These are phyloP conservation scores for Otatea glauca DNA, from an alignment of 176 grass and related monocot genomes.

Conservation along the genomic window DNA sequence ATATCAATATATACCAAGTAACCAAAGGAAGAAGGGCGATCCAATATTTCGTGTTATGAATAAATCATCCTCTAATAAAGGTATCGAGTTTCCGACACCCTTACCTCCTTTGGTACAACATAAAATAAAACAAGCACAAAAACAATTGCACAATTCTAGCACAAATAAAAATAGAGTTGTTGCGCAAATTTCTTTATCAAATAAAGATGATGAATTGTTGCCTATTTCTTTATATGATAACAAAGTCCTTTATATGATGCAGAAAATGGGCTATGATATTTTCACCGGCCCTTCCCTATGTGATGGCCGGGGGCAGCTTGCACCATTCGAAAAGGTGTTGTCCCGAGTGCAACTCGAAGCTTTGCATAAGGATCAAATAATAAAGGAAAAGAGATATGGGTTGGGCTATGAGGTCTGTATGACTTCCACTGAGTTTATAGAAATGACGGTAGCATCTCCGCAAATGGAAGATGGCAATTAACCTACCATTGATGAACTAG, in stretches of 20 bases:
- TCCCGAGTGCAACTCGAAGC: neutral
- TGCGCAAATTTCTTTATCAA: too few relatives aligned
- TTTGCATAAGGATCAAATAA: neutral
- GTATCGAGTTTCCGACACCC: too few relatives aligned
- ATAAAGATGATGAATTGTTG: too few relatives aligned
- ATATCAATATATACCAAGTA: too few relatives aligned
- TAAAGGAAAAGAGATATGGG: neutral
- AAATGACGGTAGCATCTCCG: neutral
- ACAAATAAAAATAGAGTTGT: too few relatives aligned
- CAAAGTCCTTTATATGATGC: slow-evolving; percentile 11
- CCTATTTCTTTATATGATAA: slow-evolving; percentile 1
- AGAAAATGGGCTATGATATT: neutral
- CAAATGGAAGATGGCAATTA: neutral
- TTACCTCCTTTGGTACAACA: too few relatives aligned
- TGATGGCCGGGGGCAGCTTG: neutral
- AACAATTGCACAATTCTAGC: too few relatives aligned
- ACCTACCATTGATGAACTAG: neutral
- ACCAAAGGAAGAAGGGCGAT: too few relatives aligned
- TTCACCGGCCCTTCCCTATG: neutral
- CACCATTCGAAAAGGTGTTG: neutral
- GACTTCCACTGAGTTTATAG: neutral
- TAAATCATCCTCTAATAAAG: too few relatives aligned
- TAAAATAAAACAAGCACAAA: too few relatives aligned
- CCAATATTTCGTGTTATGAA: too few relatives aligned
- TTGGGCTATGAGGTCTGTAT: neutral